Evolutionary conservation across 2,329 filamentous ascomycete genomes (phyloP), one percentile per base, ranked within the genome.

Genomic region (Alternaria sp.): DNA sequence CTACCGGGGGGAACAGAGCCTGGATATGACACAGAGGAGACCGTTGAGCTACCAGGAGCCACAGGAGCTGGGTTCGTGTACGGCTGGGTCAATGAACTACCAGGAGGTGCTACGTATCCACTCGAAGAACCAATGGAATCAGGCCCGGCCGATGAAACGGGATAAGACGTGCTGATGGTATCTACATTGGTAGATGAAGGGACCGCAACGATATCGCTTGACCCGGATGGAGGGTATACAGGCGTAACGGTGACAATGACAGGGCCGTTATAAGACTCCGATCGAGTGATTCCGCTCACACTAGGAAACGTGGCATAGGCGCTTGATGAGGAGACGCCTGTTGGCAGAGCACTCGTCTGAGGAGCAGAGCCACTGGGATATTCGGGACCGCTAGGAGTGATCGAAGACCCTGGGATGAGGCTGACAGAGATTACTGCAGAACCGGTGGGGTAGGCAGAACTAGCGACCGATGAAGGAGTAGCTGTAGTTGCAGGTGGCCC

Each of bases 321-420:
- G 21, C 45, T 45, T 39, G 56, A 55, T n/a, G 51, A 45, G 26
- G 52, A 28, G 29, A 44, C 1, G 23, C 31, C 45, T 8, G 44
- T 57, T 44, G 60, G 50, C 9, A 56, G 24, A 13, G 23, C 50
- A 36, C 60, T 60, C 6, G 60, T 55, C 46, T 56, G 61, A 11
- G 54, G 56, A 52, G 60, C n/a, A 34, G 51, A 52, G 39, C 26
- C 44, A 49, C 31, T 53, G 23, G 60, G 17, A 44, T 54, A 50
- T 44, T 28, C 54, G 29, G 49, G 50, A 24, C 39, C n/a, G n/a
- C 29, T 23, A 3, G 45, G 45, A 14, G 33, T 11, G 26, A 52
- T 51, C 24, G 44, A 46, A 55, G 54, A 46, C 5, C 52, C 49
- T 31, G 54, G 37, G 23, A 62, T 56, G 40, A 59, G 39, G 37